Percentiles rank a stretch among this genome's conserved stretches.
phyloP scores from a whole-genome alignment of 331 rosid species.

The Ulmus americana region DNA sequence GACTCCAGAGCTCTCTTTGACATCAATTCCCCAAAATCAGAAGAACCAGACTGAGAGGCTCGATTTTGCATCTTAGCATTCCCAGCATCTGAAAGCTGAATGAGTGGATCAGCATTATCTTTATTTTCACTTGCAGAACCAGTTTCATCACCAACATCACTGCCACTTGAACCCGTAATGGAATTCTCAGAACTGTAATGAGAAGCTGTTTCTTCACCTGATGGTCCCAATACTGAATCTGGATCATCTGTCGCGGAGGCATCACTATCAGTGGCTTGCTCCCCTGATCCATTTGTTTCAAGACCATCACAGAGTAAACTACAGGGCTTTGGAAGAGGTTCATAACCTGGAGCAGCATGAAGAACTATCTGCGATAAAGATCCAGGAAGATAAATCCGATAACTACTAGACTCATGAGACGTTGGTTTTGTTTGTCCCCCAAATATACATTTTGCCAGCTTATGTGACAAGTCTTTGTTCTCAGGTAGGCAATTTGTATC shows the following conservation, averaged over 20 bases:
- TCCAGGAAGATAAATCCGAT: slow-evolving; percentile 87
- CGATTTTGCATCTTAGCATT: slow-evolving; percentile 41
- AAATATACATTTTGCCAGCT: slow-evolving; percentile 54
- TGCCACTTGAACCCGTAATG: slow-evolving; percentile 44
- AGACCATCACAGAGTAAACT: slow-evolving; percentile 41
- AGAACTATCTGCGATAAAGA: slow-evolving; percentile 90
- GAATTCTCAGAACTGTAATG: slow-evolving; percentile 62
- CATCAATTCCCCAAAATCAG: slow-evolving; percentile 61
- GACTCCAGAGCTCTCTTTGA: slow-evolving; percentile 77
- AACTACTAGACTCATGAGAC: slow-evolving; percentile 47
- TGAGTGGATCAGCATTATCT: slow-evolving; percentile 46
- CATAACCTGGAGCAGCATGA: slow-evolving; percentile 99
- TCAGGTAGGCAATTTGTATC: slow-evolving; percentile 25
- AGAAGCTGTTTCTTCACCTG: slow-evolving; percentile 66
- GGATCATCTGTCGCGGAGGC: slow-evolving; percentile 43
- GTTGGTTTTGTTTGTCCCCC: slow-evolving; percentile 42
- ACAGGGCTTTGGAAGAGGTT: slow-evolving; percentile 93
- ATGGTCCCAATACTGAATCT: slow-evolving; percentile 52
- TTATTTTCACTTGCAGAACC: slow-evolving; percentile 41
- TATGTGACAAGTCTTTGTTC: slow-evolving; percentile 38
- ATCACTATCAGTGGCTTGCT: slow-evolving; percentile 34
- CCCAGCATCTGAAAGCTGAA: slow-evolving; percentile 62
- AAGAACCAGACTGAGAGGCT: slow-evolving; percentile 45
- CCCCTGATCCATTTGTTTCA: slow-evolving; percentile 22
- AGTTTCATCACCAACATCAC: slow-evolving; percentile 39